Evolutionary conservation across 2,329 filamentous ascomycete species (phyloP).

Genomic region (Chaetomium sp.): DNA sequence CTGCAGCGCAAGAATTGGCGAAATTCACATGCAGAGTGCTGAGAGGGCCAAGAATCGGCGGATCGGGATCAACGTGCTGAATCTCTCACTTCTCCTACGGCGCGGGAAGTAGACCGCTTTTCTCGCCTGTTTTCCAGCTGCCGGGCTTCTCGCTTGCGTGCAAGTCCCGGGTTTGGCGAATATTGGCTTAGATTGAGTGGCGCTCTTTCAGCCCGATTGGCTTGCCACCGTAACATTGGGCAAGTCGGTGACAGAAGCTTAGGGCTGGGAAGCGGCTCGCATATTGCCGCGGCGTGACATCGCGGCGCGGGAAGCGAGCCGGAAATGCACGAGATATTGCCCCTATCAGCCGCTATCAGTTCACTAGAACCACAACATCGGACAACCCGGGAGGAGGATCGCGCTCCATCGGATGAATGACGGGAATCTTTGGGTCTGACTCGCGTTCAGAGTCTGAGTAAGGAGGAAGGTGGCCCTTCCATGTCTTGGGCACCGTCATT

Average conservation of each 20-base stretch:
- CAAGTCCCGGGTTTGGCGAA: constrained; percentile 12
- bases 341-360: constrained; percentile 17
- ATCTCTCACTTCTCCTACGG: not conserved
- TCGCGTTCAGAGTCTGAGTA: not conserved
- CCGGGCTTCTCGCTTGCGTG: constrained; percentile 1
- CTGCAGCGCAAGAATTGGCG: not conserved
- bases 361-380: not conserved
- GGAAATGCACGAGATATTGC: constrained; percentile 17
- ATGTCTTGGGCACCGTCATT: not conserved
- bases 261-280: constrained; percentile 2
- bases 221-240: constrained; percentile 10
- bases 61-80: not conserved
- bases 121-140: not conserved
- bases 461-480: not conserved
- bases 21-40: constrained; percentile 1
- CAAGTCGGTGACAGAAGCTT: not conserved
- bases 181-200: constrained; percentile 4
- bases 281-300: constrained; percentile 17
- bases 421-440: not conserved
- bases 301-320: constrained; percentile 14
- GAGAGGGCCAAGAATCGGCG: not conserved
- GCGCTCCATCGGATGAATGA: not conserved
- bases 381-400: not conserved
- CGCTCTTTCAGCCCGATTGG: constrained; percentile 11
- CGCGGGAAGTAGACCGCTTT: constrained; percentile 5